Base-by-base conservation (phyloP, 1,284 basidiomycete species). In the Cryptococcus deneoformans region DNA sequence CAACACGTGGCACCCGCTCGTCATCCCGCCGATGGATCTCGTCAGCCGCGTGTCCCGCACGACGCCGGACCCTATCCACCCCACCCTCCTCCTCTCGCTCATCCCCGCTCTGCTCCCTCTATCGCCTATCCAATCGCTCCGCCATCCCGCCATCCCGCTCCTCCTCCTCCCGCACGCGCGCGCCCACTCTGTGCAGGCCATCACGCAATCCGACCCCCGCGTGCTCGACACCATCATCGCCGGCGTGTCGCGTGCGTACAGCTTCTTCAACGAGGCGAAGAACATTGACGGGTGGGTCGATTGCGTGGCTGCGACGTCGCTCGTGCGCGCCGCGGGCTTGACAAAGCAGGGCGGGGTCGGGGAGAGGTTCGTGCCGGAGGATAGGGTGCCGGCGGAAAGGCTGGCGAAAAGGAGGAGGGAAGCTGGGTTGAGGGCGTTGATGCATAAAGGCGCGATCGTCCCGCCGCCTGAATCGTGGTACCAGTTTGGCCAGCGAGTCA, bases 201-300 rank as follows among this genome's bases (percentile, higher is more conserved):
- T 72, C 16, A 49, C 68, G 0, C 56, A 55, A 16, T 59, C 66
- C 29, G 71, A 77, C 46, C 52, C 61, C 2, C 63, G 72, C 2
- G 46, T 73, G 4, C 50, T 77, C 35, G 77, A 78, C 48, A 49
- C 70, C 12, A 62, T 73, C 7, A 63, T 68, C 4, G 69, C 68
- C 0, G 63, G 63, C 7, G 51, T 53, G 2, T 58, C 75, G 6
- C 61, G 73, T 0, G 59, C 68, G 1, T 55, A 58, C 11, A 49
- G 55, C 4, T 57, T 66, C 12, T 63, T 63, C n/a, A 46, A 58
- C 2, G 54, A 66, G 6, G 70, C 70, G 1, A 62, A 68, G 29
- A 66, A 70, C 34, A 59, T 76, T 5, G 75, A 77, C 52, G 70
- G 66, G 2, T 74, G 70, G 72, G 64, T 59, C 9, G 71, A 77